Base-by-base conservation (phyloP, 2,329 filamentous ascomycete species). In the Zarea fungicola region DNA sequence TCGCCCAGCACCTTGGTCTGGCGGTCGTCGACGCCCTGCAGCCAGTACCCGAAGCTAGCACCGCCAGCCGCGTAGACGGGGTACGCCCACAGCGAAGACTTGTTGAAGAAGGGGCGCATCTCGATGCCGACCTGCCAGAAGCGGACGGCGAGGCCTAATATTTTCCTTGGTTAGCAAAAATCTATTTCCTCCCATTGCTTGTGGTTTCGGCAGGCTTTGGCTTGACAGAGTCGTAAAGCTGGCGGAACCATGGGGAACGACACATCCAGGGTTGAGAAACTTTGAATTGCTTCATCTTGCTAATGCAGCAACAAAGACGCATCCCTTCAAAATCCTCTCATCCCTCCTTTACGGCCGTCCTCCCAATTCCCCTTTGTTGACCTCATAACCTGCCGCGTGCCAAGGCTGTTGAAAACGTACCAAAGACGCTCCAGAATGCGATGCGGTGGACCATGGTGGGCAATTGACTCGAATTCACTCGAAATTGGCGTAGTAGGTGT, bases 121-220 rank as follows among this genome's bases (percentile, higher is more conserved):
- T 99, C 90, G 68, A 99, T 93, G 64, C 92, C 93, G 67, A 99
- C 85, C 72, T 97, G 93, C 89, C 91, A 96, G 71, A 93, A 81
- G 61, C 92, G 88, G 65, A 91, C 86, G 65, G 87, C 90, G 62
- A 96, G 73, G 77, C 93, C 93, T 99, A 42, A n/a, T 16, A 7
- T 5, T n/a, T n/a, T n/a, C n/a, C n/a, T n/a, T n/a, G n/a, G n/a
- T n/a, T n/a, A n/a, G n/a, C n/a, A n/a, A n/a, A n/a, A n/a, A n/a
- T n/a, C n/a, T n/a, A n/a, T n/a, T n/a, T 3, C n/a, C 18, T 22
- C 18, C 16, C 18, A 4, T 6, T n/a, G 35, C 14, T 25, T 21
- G 35, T 5, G n/a, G n/a, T n/a, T n/a, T n/a, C n/a, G n/a, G n/a
- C n/a, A n/a, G n/a, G n/a, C n/a, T n/a, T n/a, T n/a, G n/a, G n/a